Evolutionary conservation across 2,329 filamentous ascomycete species (phyloP).

Genomic region (Fusarium robinianum): DNA sequence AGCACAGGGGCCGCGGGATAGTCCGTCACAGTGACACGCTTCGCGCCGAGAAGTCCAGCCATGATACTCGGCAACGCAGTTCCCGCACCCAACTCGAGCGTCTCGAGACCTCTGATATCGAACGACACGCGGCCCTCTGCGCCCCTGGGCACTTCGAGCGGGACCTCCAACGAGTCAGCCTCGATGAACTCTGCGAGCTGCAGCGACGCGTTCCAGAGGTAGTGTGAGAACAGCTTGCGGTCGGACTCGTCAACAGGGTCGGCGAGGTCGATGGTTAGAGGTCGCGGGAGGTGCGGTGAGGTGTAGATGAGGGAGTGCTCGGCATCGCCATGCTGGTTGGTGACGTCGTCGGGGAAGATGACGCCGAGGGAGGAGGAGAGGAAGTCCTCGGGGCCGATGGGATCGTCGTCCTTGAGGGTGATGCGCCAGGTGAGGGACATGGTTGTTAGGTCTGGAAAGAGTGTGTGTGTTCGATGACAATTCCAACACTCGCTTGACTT

Average conservation of each 20-base stretch:
- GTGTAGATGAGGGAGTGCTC: slow-evolving; percentile 63
- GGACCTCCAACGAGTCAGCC: slow-evolving; percentile 46
- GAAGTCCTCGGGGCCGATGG: slow-evolving; percentile 58
- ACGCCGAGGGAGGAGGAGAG: slow-evolving; percentile 62
- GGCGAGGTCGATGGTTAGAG: slow-evolving; percentile 51
- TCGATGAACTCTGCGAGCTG: slow-evolving; percentile 61
- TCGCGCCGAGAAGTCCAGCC: slow-evolving; percentile 52
- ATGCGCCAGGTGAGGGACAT: slow-evolving; percentile 52
- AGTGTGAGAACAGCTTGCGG: slow-evolving; percentile 69
- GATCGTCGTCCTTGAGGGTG: slow-evolving; percentile 31
- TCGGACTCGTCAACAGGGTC: slow-evolving; percentile 58
- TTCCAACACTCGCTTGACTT: too few relatives aligned
- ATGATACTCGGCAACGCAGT: slow-evolving; percentile 59
- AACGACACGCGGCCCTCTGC: slow-evolving; percentile 39
- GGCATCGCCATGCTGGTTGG: slow-evolving; percentile 67
- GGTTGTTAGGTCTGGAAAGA: too few relatives aligned
- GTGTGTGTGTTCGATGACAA: too few relatives aligned
- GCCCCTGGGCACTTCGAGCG: slow-evolving; percentile 21
- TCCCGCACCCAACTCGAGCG: slow-evolving; percentile 71
- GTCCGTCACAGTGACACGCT: slow-evolving; percentile 64
- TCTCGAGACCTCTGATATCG: slow-evolving; percentile 54
- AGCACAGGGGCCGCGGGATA: slow-evolving; percentile 68
- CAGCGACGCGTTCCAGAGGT: slow-evolving; percentile 71
- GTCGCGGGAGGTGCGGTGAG: slow-evolving; percentile 54
- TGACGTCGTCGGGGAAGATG: slow-evolving; percentile 70